Percentiles rank a stretch among this genome's conserved stretches.
Conservation (phyloP, 139 green algal species). For the Ettlia oleoabundans region DNA sequence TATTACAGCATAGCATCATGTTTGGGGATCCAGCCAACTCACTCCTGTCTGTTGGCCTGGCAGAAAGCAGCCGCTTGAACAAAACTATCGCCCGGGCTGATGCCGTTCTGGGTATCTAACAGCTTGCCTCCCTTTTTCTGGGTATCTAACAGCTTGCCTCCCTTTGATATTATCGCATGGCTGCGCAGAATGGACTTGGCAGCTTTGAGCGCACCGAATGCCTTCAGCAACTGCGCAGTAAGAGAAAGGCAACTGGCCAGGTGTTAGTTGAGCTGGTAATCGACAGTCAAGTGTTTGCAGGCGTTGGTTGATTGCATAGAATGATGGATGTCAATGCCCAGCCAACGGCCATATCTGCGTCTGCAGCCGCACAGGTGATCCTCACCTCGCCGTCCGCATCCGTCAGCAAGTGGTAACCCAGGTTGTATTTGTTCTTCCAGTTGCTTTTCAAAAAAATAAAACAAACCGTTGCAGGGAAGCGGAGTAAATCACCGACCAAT, state of each 20-base stretch:
- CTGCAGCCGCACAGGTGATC: background rate
- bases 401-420: slow-evolving; percentile 54
- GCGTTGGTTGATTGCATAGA: too few species aligned
- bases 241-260: too few species aligned
- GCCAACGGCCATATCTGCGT: background rate
- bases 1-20: too few species aligned
- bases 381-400: slow-evolving; percentile 29
- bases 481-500: too few species aligned
- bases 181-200: slow-evolving; percentile 40
- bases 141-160: slow-evolving; percentile 40
- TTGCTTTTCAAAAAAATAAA: slow-evolving; percentile 12
- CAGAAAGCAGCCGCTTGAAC: slow-evolving; percentile 23
- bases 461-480: too few species aligned
- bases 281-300: too few species aligned
- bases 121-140: slow-evolving; percentile 46
- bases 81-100: slow-evolving; percentile 46
- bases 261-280: too few species aligned
- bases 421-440: slow-evolving; percentile 54
- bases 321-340: too few species aligned
- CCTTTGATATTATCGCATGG: slow-evolving; percentile 35
- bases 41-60: background rate
- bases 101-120: slow-evolving; percentile 33
- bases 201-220: slow-evolving; percentile 43
- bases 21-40: too few species aligned
- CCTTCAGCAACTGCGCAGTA: slow-evolving; percentile 33